Evolutionary conservation across 768 basidiomycete genomes (phyloP), one percentile per base, ranked within the genome.

Genomic region (Coprinellus micaceus): DNA sequence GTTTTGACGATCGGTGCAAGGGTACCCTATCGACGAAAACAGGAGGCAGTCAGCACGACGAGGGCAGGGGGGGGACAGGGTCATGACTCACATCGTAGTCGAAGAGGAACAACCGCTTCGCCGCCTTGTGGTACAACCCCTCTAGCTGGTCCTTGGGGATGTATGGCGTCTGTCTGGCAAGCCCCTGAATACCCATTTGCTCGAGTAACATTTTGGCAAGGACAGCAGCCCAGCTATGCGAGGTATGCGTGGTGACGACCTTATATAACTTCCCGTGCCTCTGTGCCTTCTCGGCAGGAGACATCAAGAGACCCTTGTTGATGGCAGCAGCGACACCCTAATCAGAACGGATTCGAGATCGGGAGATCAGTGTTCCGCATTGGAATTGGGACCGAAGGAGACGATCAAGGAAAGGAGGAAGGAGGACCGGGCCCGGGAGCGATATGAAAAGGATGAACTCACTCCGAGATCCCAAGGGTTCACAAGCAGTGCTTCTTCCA

Each of bases 391-490:
- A 43, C 39, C 21, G 49, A 17, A 7, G 9, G 26, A 3, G 50
- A 41, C 13, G 17, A 21, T 36, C 53, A 39, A 19, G 53, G 36
- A 52, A 41, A 40, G 28, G 11, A 22, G n/a, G 12, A 44, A 40
- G 37, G 46, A 26, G 43, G 49, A 48, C 36, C 21, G 40, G 44
- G 49, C 36, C 36, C 36, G n/a, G 25, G 46, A 54, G 65, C 24
- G 41, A 59, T 39, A 33, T 17, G 41, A 26, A 55, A 30, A 47
- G 52, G 41, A 46, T 26, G 24, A 37, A 79, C 84, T 41, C 58
- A 91, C 92, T 54, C 86, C 89, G 19, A 98, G 83, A 69, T 95
- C 92, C 92, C 95, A 97, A 1, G 96, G 96, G 71, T 99, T 98
- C 56, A 97, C 89, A 59, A 91, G 83, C 19, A 97, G 74, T 21